Evolutionary conservation across 1,284 basidiomycete species (phyloP), one percentile per base, ranked within the genome.

Genomic region (Moniliophthora roreri): DNA sequence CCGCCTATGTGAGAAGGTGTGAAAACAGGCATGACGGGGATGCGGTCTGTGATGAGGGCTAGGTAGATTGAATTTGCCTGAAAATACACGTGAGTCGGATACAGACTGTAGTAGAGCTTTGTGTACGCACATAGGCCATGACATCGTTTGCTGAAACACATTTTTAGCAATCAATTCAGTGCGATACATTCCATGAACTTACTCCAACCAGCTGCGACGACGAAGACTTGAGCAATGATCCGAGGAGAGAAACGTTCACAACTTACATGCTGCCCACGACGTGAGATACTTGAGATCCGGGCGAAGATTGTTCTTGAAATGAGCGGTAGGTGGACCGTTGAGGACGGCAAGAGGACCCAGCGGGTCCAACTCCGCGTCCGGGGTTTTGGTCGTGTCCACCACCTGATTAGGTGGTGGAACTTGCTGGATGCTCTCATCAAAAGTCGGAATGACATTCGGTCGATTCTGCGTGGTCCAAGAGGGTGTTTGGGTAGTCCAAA

Each of bases 171-270:
- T 32, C 34, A 15, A 49, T 38, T 32, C 15, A 37, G 23, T 38
- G 42, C 24, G 51, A 21, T 6, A 34, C 36, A 46, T 28, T 38
- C 21, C 50, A 34, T 35, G 48, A 7, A 73, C 72, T 54, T 62
- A 87, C 84, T 87, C 85, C 85, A 89, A 42, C 86, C 86, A 24
- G 84, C 80, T 77, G 4, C n/a, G n/a, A n/a, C n/a, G 23, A 24
- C 2, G 24, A 23, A 24, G 20, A 13, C 26, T 36, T 9, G 11
- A 20, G 9, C 39, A 18, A 10, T 32, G 18, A 38, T 42, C 9
- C 21, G n/a, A 15, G 23, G 5, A 26, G 16, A 13, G 37, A 35
- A 10, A 13, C 13, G 16, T 15, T 18, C 35, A 47, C 40, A 39
- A 15, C 15, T n/a, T 9, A 21, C 48, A 45, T 45, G n/a, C 10